These are phyloP conservation scores for Suillus brevipes DNA, from an alignment of 768 basidiomycete genomes.

Conservation along the genomic window DNA sequence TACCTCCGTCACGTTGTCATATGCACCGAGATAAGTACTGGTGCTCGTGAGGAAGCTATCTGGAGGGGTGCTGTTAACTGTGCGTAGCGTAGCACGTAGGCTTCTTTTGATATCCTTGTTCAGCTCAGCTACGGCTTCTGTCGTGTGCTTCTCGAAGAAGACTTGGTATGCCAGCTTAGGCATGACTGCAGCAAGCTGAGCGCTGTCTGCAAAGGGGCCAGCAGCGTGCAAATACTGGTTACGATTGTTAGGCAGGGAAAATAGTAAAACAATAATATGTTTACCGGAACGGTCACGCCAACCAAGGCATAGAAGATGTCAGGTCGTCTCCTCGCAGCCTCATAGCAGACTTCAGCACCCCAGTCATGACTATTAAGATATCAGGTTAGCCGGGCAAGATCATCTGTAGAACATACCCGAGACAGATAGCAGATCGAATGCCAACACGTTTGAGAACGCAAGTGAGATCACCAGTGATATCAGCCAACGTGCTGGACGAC, in stretches of 20 bases:
- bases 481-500: slow-evolving; percentile 57
- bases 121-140: slow-evolving; percentile 52
- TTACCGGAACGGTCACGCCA: slow-evolving; percentile 61
- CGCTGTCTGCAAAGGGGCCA: slow-evolving; percentile 47
- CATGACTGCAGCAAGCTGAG: slow-evolving; percentile 38
- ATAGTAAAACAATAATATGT: slow-evolving; percentile 14
- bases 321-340: slow-evolving; percentile 66
- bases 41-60: slow-evolving; percentile 49
- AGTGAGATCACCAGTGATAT: slow-evolving; percentile 60
- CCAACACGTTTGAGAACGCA: slow-evolving; percentile 59
- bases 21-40: slow-evolving; percentile 54
- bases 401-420: slow-evolving; percentile 48
- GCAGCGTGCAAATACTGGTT: slow-evolving; percentile 60
- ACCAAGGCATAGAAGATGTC: slow-evolving; percentile 62
- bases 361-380: slow-evolving; percentile 62
- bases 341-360: slow-evolving; percentile 68
- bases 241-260: not conserved
- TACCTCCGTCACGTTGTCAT: slow-evolving; percentile 47
- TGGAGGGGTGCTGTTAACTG: slow-evolving; percentile 56
- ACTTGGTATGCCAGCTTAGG: slow-evolving; percentile 64
- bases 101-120: slow-evolving; percentile 55
- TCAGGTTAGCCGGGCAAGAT: not conserved
- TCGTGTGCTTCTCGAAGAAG: slow-evolving; percentile 55
- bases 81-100: slow-evolving; percentile 56
- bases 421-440: slow-evolving; percentile 51